These are phyloP conservation scores for Calonectria pseudoturangicola DNA, from an alignment of 2,329 filamentous ascomycete species.

Conservation along the genomic window DNA sequence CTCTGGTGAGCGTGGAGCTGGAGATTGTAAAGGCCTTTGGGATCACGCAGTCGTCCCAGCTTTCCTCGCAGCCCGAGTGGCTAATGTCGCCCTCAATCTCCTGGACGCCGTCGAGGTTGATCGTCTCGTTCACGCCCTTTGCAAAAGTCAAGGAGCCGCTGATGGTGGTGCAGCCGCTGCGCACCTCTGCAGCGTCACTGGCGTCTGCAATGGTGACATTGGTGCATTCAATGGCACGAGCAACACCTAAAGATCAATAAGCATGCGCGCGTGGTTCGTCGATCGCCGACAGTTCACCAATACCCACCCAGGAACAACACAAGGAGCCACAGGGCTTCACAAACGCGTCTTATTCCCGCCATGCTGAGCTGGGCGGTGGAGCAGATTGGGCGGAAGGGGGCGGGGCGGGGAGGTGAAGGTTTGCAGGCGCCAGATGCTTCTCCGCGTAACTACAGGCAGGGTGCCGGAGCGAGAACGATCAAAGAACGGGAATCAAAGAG, in stretches of 20 bases:
- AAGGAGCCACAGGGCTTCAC: slow-evolving; percentile 27
- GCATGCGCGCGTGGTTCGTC: neutral
- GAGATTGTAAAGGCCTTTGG: slow-evolving; percentile 38
- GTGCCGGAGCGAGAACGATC: neutral
- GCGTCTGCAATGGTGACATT: slow-evolving; percentile 43
- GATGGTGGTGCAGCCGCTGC: slow-evolving; percentile 39
- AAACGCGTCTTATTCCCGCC: slow-evolving; percentile 24
- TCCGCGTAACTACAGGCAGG: slow-evolving; percentile 2
- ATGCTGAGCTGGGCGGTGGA: slow-evolving; percentile 7
- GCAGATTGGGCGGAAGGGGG: neutral
- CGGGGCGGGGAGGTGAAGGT: neutral
- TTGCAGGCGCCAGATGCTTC: neutral
- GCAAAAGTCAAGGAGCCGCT: slow-evolving; percentile 32
- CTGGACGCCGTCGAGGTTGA: slow-evolving; percentile 44
- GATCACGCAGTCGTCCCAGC: slow-evolving; percentile 20
- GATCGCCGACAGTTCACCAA: neutral
- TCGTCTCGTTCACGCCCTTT: slow-evolving; percentile 28
- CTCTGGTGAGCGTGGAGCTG: slow-evolving; percentile 39
- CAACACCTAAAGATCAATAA: slow-evolving; percentile 17
- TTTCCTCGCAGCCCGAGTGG: slow-evolving; percentile 25
- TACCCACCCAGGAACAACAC: slow-evolving; percentile 29
- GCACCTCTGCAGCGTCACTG: slow-evolving; percentile 38
- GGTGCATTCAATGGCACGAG: slow-evolving; percentile 29
- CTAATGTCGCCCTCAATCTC: slow-evolving; percentile 36
- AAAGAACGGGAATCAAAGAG: neutral